These are phyloP conservation scores for Candida oleophila DNA, from an alignment of 805 yeast species.

Conservation along the genomic window DNA sequence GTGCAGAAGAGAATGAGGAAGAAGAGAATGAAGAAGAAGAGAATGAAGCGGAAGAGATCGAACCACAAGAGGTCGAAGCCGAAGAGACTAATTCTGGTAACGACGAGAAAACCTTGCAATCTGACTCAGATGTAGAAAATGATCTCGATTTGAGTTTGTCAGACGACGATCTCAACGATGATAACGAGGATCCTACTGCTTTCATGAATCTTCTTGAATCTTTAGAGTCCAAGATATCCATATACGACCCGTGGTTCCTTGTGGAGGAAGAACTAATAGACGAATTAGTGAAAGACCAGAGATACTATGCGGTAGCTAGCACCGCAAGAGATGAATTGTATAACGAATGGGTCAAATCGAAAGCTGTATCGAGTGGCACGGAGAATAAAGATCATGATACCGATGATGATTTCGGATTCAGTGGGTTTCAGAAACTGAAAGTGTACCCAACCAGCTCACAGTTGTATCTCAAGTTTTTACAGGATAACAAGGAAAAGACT, in stretches of 20 bases:
- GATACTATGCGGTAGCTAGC: constrained; percentile 23
- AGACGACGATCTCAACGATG: constrained; percentile 4
- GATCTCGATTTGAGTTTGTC: constrained; percentile 1
- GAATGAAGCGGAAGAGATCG: constrained; percentile 5
- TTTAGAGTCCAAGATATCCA: constrained; percentile 22
- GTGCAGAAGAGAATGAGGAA: constrained; percentile 2
- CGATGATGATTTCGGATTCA: constrained; percentile 5
- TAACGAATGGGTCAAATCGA: constrained; percentile 23
- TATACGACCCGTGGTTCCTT: constrained; percentile 37
- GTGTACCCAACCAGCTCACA: constrained; percentile 23
- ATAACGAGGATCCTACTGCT: constrained; percentile 6
- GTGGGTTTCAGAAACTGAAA: background rate
- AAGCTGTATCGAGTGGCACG: background rate
- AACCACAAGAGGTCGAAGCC: no score
- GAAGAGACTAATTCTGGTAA: background rate
- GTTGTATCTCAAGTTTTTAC: constrained; percentile 23
- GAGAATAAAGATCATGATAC: constrained; percentile 5
- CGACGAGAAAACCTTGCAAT: background rate
- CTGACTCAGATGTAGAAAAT: background rate
- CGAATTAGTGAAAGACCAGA: constrained; percentile 26
- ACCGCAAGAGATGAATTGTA: constrained; percentile 21
- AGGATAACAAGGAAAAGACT: constrained; percentile 27
- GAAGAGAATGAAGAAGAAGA: constrained; percentile 6
- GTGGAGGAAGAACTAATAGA: constrained; percentile 34
- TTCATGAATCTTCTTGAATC: constrained; percentile 27